phyloP scores from a whole-genome alignment of 257 asterid genomes.

The Mitragyna speciosa region DNA sequence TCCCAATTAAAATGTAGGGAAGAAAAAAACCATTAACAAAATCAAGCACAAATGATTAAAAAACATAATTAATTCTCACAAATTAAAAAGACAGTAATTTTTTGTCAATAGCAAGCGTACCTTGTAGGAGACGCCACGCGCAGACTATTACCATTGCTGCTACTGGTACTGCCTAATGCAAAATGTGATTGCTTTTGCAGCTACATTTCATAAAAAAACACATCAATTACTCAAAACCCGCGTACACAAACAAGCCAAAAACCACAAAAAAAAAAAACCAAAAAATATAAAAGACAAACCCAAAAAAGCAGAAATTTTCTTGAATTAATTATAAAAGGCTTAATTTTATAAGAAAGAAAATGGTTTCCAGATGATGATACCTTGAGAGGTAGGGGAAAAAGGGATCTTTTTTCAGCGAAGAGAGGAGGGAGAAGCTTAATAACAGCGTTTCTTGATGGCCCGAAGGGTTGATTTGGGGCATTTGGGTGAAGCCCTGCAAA shows the following conservation, averaged over 20 bases:
- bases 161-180: slow-evolving; percentile 34
- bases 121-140: slow-evolving; percentile 58
- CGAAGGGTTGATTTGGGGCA: slow-evolving; percentile 20
- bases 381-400: slow-evolving; percentile 26
- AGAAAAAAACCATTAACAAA: not conserved
- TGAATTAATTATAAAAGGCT: not conserved
- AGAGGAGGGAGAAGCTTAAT: slow-evolving; percentile 25
- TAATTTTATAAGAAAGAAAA: not conserved
- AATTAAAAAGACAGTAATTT: not conserved
- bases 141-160: slow-evolving; percentile 24
- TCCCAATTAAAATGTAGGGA: not conserved
- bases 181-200: slow-evolving; percentile 27
- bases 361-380: slow-evolving; percentile 11
- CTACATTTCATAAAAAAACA: slow-evolving; percentile 19
- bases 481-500: slow-evolving; percentile 26
- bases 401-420: slow-evolving; percentile 8
- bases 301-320: not conserved
- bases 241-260: not conserved
- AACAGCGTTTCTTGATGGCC: slow-evolving; percentile 12
- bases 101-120: slow-evolving; percentile 16
- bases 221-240: not conserved
- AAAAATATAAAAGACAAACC: not conserved
- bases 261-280: not conserved
- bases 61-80: not conserved
- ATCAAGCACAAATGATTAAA: not conserved